phyloP scores from a whole-genome alignment of 441 rosid species.

The Erodium trifolium region DNA sequence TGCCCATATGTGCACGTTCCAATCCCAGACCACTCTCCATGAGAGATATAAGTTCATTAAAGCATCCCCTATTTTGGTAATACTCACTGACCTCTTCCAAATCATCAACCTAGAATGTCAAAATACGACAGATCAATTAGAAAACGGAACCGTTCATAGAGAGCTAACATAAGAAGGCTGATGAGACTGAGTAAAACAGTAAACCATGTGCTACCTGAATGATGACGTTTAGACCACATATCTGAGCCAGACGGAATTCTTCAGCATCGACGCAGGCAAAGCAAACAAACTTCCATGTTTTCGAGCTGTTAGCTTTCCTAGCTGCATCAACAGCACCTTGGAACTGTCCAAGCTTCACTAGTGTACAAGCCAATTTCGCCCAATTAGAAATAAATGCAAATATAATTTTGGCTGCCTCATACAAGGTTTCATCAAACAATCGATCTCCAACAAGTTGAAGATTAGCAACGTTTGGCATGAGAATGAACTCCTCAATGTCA shows the following conservation, averaged over 20 bases:
- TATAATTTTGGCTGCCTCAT: conserved; percentile 95
- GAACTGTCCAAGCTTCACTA: conserved; percentile 83
- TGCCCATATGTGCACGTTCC: conserved; percentile 99
- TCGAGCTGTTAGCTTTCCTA: conserved; percentile 96
- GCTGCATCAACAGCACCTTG: conserved; percentile 99
- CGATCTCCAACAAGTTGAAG: conserved; percentile 93
- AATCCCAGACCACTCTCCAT: conserved; percentile 99
- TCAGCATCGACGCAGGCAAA: conserved; percentile 99
- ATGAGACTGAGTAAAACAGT: too few relatives aligned
- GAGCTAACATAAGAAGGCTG: too few relatives aligned
- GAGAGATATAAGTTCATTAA: conserved; percentile 90
- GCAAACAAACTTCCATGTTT: conserved; percentile 99
- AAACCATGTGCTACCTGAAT: conserved; percentile 48
- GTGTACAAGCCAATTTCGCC: conserved; percentile 95
- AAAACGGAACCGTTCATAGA: too few relatives aligned
- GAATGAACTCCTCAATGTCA: conserved; percentile 94
- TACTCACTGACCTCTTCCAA: conserved; percentile 95
- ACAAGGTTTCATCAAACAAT: conserved; percentile 72
- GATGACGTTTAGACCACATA: conserved; percentile 93
- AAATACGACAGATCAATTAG: too few relatives aligned
- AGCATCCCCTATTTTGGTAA: conserved; percentile 98
- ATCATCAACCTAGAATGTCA: conserved; percentile 70
- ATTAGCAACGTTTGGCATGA: conserved; percentile 98
- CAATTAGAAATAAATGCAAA: conserved; percentile 95
- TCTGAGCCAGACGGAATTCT: conserved; percentile 98